Conservation (phyloP, 352 stramenopile genomes). For the Phytophthora pseudosyringae region DNA sequence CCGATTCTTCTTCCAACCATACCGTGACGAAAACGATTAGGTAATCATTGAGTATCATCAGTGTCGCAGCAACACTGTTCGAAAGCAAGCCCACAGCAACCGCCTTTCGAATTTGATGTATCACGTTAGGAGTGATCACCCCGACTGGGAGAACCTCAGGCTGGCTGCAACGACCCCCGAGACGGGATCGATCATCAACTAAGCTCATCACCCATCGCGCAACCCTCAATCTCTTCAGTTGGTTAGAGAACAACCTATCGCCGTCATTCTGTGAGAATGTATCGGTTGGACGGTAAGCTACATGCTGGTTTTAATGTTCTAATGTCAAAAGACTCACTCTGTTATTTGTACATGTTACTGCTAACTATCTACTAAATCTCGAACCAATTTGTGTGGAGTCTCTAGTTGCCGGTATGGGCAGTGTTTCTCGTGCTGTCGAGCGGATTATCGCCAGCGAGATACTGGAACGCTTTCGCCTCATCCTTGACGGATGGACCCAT, state of each 20-base stretch:
- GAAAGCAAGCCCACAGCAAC: neutral
- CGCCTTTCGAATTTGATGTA: neutral
- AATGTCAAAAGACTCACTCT: neutral
- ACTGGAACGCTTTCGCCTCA: neutral
- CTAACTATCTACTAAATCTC: neutral
- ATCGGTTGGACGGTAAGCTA: neutral
- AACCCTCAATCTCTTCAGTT: neutral
- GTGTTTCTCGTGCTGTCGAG: neutral
- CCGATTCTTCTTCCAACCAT: no score
- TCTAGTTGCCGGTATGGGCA: neutral
- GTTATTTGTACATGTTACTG: neutral
- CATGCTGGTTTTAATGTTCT: no score
- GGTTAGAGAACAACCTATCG: constrained; percentile 1
- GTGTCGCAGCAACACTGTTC: no score
- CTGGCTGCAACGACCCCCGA: neutral
- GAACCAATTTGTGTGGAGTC: neutral
- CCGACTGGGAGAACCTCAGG: neutral
- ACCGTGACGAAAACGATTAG: no score
- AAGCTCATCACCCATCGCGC: neutral
- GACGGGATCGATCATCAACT: constrained; percentile 3
- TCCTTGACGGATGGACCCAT: neutral
- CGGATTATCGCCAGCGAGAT: neutral
- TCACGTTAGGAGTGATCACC: neutral
- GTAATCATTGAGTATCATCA: no score
- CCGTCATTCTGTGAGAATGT: neutral